These are phyloP conservation scores for Sugiyamaella valdiviana DNA, from an alignment of 805 yeast genomes.

Conservation along the genomic window DNA sequence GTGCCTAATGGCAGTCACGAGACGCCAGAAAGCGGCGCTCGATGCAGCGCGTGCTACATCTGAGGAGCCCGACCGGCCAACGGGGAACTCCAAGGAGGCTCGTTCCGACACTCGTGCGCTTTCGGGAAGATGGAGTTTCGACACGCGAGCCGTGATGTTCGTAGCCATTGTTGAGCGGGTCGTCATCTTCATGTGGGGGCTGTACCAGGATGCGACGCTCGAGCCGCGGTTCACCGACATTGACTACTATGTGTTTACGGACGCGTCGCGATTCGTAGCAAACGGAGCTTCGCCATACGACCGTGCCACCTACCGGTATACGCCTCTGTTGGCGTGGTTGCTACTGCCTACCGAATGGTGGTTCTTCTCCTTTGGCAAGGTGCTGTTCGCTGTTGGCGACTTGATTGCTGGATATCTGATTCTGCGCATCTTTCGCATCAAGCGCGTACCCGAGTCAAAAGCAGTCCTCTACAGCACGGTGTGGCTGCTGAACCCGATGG, in stretches of 20 bases:
- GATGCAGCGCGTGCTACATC: neutral
- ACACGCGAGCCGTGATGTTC: constrained; percentile 19
- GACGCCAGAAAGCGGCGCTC: neutral
- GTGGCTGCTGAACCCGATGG: constrained; percentile 95
- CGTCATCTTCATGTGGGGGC: constrained; percentile 68
- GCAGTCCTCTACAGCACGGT: constrained; percentile 43
- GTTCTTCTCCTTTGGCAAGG: constrained; percentile 65
- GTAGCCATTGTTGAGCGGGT: constrained; percentile 38
- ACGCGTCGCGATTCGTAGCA: constrained; percentile 72
- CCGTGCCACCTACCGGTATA: constrained; percentile 87
- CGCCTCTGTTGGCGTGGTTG: constrained; percentile 84
- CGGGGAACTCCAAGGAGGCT: no score
- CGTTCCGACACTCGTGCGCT: no score
- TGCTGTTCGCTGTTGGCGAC: constrained; percentile 71
- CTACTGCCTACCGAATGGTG: constrained; percentile 56
- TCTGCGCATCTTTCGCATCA: constrained; percentile 35
- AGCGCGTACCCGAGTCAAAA: constrained; percentile 22
- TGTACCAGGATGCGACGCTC: constrained; percentile 77
- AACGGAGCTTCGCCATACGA: constrained; percentile 65
- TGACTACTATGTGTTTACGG: constrained; percentile 89
- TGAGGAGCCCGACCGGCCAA: neutral
- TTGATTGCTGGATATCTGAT: constrained; percentile 69
- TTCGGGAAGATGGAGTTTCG: constrained; percentile 7
- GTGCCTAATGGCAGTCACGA: neutral
- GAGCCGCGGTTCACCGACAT: constrained; percentile 87